These are phyloP conservation scores for Pseudozyma hubeiensis DNA, from an alignment of 1,284 basidiomycete species.

Conservation along the genomic window DNA sequence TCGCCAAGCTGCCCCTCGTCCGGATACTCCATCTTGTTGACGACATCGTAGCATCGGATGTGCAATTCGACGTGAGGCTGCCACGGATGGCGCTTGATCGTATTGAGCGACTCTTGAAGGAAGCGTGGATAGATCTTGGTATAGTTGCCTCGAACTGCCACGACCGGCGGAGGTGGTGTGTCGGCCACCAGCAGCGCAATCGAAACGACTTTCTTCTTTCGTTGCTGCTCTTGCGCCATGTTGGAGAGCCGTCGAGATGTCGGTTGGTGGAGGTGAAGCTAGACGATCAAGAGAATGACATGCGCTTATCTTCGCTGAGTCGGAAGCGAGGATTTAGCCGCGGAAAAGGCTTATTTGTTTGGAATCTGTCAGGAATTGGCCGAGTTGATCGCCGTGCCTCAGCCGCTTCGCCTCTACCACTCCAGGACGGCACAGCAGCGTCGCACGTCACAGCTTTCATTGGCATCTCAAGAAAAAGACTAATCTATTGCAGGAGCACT, in stretches of 20 bases:
- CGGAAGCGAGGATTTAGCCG: conserved; percentile 4
- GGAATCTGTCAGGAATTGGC: neutral
- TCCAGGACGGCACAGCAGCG: no score
- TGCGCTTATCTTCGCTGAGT: conserved; percentile 9
- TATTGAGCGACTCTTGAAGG: conserved; percentile 57
- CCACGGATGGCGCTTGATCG: conserved; percentile 62
- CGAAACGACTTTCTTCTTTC: conserved; percentile 52
- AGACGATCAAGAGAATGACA: neutral
- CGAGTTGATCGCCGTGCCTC: conserved; percentile 10
- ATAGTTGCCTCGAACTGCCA: conserved; percentile 54
- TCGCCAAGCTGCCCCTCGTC: conserved; percentile 68
- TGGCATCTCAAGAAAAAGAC: neutral
- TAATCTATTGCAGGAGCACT: no score
- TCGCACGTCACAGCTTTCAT: no score
- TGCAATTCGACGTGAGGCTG: conserved; percentile 68
- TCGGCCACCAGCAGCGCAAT: conserved; percentile 61
- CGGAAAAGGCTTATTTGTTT: conserved; percentile 2
- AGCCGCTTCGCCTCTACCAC: neutral
- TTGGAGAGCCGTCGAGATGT: neutral
- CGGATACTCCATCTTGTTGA: conserved; percentile 70
- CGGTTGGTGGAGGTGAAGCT: conserved; percentile 2
- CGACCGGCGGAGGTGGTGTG: conserved; percentile 53
- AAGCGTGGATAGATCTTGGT: conserved; percentile 60
- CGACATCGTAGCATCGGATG: conserved; percentile 72
- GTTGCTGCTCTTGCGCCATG: conserved; percentile 26